Base-by-base conservation (phyloP, 1,284 basidiomycete genomes). In the Leccinum solheimii region DNA sequence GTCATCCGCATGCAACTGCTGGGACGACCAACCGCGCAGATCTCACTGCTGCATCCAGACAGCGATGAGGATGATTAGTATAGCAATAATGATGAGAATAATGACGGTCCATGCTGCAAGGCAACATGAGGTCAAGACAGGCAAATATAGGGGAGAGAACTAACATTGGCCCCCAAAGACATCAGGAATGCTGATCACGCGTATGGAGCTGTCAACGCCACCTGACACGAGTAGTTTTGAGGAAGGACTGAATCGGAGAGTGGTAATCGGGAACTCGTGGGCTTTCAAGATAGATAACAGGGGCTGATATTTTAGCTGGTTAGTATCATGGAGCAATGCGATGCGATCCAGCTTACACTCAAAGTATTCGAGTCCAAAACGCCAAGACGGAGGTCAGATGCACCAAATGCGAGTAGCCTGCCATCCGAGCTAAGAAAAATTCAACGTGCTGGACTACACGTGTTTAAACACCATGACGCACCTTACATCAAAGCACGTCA, bases 181-280 rank as follows among this genome's bases (percentile, higher is more conserved):
- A 32, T 81, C 79, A 23, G 94, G 94, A 36, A 97, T 84, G 21
- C 83, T 83, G 52, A 97, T 85, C 51, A 96, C 79, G 27, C 97
- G 87, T 26, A 98, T 80, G 2, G 91, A 88, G 73, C 93, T 96
- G 76, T 99, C 97, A 5, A 94, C 92, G 69, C 94, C 95, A 4
- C 92, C 95, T 5, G 94, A 95, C 23, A 95, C 84, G n/a, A 99
- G 83, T n/a, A 96, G 68, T 19, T 81, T 86, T 14, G 90, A 90
- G 5, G 86, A 81, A 0, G 94, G 91, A 72, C 91, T 96, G 80
- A 99, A 98, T 61, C 85, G 85, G 60, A 99, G 77, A 1, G 91
- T 88, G 0, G 97, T 99, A 1, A 94, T 87, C 3, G 97, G 94
- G 75, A 99, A 97, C 65, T 95, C 94, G 76, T 99, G 97, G 0